These are phyloP conservation scores for Penicillium digitatum DNA, from an alignment of 2,329 filamentous ascomycete species.

Conservation along the genomic window DNA sequence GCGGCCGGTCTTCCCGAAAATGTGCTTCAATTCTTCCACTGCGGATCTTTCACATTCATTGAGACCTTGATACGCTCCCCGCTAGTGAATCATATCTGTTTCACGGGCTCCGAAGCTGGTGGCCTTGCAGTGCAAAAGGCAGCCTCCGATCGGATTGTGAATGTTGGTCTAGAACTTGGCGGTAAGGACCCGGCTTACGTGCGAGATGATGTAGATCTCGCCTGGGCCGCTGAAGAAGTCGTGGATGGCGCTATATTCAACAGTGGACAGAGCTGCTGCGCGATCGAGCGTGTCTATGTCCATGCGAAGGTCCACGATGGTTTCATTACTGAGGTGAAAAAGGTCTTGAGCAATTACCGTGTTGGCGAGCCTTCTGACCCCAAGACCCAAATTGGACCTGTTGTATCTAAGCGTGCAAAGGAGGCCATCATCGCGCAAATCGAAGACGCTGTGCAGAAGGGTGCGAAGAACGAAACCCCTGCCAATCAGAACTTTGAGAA, in stretches of 20 bases:
- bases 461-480: conserved; percentile 79
- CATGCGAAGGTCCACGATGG: conserved; percentile 77
- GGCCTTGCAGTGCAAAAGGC: conserved; percentile 82
- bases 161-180: conserved; percentile 84
- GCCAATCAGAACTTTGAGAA: conserved; percentile 71
- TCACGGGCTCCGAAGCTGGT: conserved; percentile 87
- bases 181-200: conserved; percentile 95
- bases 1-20: conserved; percentile 77
- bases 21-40: conserved; percentile 90
- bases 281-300: conserved; percentile 87
- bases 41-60: conserved; percentile 70
- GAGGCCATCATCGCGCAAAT: conserved; percentile 74
- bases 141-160: conserved; percentile 76
- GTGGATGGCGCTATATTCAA: conserved; percentile 97
- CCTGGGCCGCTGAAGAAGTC: conserved; percentile 90
- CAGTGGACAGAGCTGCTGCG: conserved; percentile 96
- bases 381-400: conserved; percentile 78
- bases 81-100: conserved; percentile 76
- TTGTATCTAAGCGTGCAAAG: conserved; percentile 76
- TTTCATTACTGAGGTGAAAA: conserved; percentile 74
- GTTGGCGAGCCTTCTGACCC: conserved; percentile 83
- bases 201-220: conserved; percentile 76
- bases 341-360: conserved; percentile 74
- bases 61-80: conserved; percentile 75
- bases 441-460: conserved; percentile 74